These are phyloP conservation scores for Scopulariopsis brevicaulis DNA, from an alignment of 2,329 filamentous ascomycete species.

Conservation along the genomic window DNA sequence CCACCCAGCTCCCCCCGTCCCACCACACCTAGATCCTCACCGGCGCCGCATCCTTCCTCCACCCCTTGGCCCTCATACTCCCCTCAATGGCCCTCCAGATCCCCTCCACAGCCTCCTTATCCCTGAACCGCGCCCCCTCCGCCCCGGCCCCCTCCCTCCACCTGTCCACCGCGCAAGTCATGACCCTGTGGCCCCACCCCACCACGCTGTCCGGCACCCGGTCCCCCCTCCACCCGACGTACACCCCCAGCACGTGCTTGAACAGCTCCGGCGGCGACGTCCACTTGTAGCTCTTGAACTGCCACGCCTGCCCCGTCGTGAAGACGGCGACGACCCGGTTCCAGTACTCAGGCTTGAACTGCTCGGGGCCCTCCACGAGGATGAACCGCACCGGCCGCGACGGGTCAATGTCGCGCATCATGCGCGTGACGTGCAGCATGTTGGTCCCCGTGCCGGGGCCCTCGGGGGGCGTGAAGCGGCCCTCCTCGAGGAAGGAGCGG, in stretches of 20 bases:
- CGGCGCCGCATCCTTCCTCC: constrained; percentile 62
- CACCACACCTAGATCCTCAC: constrained; percentile 27
- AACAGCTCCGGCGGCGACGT: constrained; percentile 80
- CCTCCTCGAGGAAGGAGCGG: constrained; percentile 82
- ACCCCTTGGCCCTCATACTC: constrained; percentile 77
- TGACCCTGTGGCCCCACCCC: constrained; percentile 76
- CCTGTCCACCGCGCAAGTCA: constrained; percentile 72
- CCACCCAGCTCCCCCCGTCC: neutral
- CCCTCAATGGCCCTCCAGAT: constrained; percentile 86
- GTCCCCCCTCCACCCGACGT: constrained; percentile 85
- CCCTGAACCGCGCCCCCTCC: constrained; percentile 59
- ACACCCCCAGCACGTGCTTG: constrained; percentile 75
- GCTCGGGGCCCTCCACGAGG: constrained; percentile 81
- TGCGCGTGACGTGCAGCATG: constrained; percentile 76
- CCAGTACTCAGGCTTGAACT: constrained; percentile 99
- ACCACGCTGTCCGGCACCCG: constrained; percentile 65
- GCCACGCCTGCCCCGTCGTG: constrained; percentile 95
- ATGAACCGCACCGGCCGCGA: constrained; percentile 79
- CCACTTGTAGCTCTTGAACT: constrained; percentile 99
- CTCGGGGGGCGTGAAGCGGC: constrained; percentile 70
- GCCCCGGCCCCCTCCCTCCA: constrained; percentile 46
- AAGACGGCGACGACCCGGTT: constrained; percentile 90
- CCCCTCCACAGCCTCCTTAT: constrained; percentile 83
- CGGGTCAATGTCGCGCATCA: constrained; percentile 60
- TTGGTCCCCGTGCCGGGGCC: constrained; percentile 55